These are phyloP conservation scores for Eimeria falciformis DNA, from an alignment of 169 alveolate genomes.

Conservation along the genomic window DNA sequence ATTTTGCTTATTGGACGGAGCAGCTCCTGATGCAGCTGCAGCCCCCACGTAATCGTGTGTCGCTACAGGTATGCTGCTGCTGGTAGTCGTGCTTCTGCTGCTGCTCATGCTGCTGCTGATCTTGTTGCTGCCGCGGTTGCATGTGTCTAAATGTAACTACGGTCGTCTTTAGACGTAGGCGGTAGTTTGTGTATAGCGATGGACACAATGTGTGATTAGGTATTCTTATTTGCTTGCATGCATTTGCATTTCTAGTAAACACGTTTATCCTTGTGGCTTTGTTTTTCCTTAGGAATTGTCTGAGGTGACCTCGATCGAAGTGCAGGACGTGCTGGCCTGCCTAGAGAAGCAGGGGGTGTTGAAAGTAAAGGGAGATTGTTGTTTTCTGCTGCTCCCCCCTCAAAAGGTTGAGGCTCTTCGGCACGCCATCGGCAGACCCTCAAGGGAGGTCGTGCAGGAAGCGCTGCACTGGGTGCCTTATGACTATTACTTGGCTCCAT, in stretches of 20 bases:
- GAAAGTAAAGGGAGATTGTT: constrained; percentile 87
- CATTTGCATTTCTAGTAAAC: background rate
- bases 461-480: constrained; percentile 93
- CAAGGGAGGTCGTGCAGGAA: constrained; percentile 85
- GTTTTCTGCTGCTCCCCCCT: constrained; percentile 87
- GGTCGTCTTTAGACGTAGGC: background rate
- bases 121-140: background rate
- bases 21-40: constrained; percentile 86
- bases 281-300: constrained; percentile 81
- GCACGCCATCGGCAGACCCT: constrained; percentile 86
- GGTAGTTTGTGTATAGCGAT: background rate
- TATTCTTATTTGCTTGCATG: background rate
- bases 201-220: background rate
- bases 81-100: background rate
- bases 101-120: background rate
- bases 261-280: background rate
- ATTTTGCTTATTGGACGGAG: constrained; percentile 97
- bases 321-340: constrained; percentile 90
- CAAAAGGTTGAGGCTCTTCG: constrained; percentile 86
- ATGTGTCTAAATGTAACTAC: background rate
- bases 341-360: constrained; percentile 91
- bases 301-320: constrained; percentile 90
- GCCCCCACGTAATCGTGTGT: constrained; percentile 75
- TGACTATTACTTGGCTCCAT: constrained; percentile 88
- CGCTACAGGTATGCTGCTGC: constrained; percentile 82